Evolutionary conservation across 352 stramenopile genomes (phyloP).

Genomic region (Phytopythium boreale): DNA sequence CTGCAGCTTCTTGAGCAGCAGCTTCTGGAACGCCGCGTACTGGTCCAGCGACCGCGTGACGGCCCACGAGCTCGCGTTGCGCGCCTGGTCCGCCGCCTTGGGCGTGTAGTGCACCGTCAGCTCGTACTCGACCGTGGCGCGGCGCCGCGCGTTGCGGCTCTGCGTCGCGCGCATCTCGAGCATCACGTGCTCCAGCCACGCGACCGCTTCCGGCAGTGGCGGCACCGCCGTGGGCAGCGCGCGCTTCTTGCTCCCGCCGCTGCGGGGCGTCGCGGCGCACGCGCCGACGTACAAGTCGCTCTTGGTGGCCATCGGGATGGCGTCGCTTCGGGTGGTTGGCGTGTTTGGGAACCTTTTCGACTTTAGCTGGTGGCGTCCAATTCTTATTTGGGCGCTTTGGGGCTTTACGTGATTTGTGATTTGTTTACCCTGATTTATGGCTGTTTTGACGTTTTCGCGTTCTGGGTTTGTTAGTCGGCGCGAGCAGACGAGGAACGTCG

Average conservation of each 20-base stretch:
- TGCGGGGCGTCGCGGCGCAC: background rate
- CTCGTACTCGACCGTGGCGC: conserved; percentile 29
- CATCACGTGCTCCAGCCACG: conserved; percentile 33
- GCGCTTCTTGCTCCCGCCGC: background rate
- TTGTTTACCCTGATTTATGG: conserved; percentile 3
- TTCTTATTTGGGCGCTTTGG: background rate
- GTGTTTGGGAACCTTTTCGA: background rate
- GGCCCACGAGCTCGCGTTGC: conserved; percentile 19
- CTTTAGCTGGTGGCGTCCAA: background rate
- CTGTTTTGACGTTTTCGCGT: background rate
- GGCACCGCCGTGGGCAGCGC: conserved; percentile 16
- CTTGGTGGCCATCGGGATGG: background rate
- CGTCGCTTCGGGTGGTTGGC: background rate
- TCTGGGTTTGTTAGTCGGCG: background rate
- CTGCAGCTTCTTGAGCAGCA: conserved; percentile 38
- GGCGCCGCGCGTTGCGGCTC: conserved; percentile 17
- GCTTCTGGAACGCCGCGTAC: conserved; percentile 47
- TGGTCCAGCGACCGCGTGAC: conserved; percentile 34
- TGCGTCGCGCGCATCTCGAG: conserved; percentile 29
- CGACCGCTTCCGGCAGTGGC: conserved; percentile 29
- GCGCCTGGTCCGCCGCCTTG: background rate
- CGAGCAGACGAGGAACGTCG: background rate
- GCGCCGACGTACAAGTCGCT: background rate
- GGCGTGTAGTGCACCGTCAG: conserved; percentile 24
- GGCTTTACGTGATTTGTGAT: background rate